Evolutionary conservation across 805 yeast species (phyloP).

Genomic region (Pichia deserticola): DNA sequence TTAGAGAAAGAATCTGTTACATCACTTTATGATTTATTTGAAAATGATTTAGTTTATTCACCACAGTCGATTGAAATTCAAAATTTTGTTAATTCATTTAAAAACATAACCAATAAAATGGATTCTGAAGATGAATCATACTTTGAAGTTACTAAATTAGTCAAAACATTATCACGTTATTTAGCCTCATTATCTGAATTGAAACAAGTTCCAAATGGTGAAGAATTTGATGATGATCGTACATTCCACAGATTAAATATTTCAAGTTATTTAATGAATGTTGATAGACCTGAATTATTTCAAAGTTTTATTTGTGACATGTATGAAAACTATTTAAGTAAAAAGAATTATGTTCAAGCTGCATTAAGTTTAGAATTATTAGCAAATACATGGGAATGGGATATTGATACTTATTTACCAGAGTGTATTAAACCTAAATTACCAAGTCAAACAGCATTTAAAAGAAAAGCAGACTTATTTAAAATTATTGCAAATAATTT

Average conservation of each 20-base stretch:
- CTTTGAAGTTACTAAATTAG: slow-evolving; percentile 39
- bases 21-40: slow-evolving; percentile 60
- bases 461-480: slow-evolving; percentile 66
- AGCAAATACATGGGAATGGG: slow-evolving; percentile 74
- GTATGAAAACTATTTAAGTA: slow-evolving; percentile 54
- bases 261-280: slow-evolving; percentile 68
- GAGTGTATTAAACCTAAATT: slow-evolving; percentile 57
- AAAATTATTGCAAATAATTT: slow-evolving; percentile 66
- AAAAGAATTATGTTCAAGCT: slow-evolving; percentile 68
- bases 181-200: slow-evolving; percentile 59
- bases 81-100: slow-evolving; percentile 41
- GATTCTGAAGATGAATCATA: slow-evolving; percentile 63
- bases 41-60: slow-evolving; percentile 41
- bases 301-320: slow-evolving; percentile 71
- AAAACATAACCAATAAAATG: slow-evolving; percentile 39
- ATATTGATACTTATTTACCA: slow-evolving; percentile 47
- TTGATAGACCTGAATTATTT: slow-evolving; percentile 71
- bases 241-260: slow-evolving; percentile 72
- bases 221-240: slow-evolving; percentile 82
- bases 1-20: slow-evolving; percentile 56
- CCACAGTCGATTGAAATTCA: slow-evolving; percentile 51
- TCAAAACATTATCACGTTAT: slow-evolving; percentile 52
- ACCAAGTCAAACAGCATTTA: slow-evolving; percentile 76
- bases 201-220: slow-evolving; percentile 67
- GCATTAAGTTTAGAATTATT: slow-evolving; percentile 72